Evolutionary conservation across 129 eudicot species (phyloP), one percentile per base, ranked within the genome.

Genomic region (Erigeron canadensis): DNA sequence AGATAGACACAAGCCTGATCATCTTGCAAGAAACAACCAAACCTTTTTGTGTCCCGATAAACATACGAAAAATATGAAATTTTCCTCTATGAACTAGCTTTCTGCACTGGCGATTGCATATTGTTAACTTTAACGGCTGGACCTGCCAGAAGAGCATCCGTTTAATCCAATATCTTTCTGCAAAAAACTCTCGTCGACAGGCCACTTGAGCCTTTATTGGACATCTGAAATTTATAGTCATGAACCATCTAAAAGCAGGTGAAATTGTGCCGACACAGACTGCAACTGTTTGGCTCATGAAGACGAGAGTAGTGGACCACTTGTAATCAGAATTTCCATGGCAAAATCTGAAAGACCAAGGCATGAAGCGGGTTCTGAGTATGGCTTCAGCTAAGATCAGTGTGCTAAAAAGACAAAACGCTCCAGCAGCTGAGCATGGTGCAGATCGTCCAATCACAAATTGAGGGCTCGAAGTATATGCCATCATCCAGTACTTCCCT

Each of bases 171-270:
- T 83, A 88, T 7, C 45, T 63, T 43, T 88, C 95, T 17, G 83
- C 79, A 69, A 77, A 80, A 71, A 83, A 80, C 64, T 83, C 77
- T 10, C 10, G 21, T 39, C 22, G 64, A 10, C 63, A 28, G 9
- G 77, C 84, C 69, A 6, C 59, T 13, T 50, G 17, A 10, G 76
- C 85, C 62, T 58, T 80, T 15, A 53, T 75, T 1, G 84, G 82
- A 62, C 87, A 80, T 77, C 73, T 46, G 71, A 83, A 80, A 41
- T 76, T 79, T 3, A 79, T 77, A 56, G 91, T 84, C 45, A 72
- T 81, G 42, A 81, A 85, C 86, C 90, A 88, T 67, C 95, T 76
- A 53, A 64, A 81, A 22, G 90, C 80, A n/a, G 95, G 95, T 5
- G 84, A 82, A 39, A 88, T 65, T 53, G 85, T 85, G 0, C 95